Conservation (phyloP, 495 filamentous ascomycete species). For the Immersiella caudata region DNA sequence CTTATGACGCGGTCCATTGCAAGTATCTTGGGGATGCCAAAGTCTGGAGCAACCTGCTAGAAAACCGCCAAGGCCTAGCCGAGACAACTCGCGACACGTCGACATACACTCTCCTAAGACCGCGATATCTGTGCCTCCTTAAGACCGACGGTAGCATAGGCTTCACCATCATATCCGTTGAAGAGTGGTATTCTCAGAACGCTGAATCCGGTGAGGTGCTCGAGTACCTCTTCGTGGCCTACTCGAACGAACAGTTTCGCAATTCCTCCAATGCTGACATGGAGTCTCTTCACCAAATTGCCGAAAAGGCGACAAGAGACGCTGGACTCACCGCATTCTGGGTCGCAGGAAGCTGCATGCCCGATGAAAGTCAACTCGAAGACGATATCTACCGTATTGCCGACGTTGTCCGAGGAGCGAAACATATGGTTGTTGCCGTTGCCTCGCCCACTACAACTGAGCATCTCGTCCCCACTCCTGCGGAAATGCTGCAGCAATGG, state of each 20-base stretch:
- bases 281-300: conserved; percentile 14
- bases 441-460: neutral
- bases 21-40: conserved; percentile 21
- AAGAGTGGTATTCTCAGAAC: conserved; percentile 14
- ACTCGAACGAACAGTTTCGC: conserved; percentile 22
- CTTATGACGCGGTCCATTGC: conserved; percentile 15
- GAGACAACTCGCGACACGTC: neutral
- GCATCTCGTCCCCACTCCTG: neutral
- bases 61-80: conserved; percentile 3
- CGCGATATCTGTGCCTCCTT: conserved; percentile 24
- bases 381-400: conserved; percentile 26
- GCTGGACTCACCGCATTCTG: conserved; percentile 21
- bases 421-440: conserved; percentile 16
- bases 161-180: conserved; percentile 3
- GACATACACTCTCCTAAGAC: conserved; percentile 17
- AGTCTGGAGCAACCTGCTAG: conserved; percentile 24
- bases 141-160: neutral
- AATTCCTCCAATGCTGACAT: conserved; percentile 10
- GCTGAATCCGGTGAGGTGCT: neutral
- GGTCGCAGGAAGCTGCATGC: neutral
- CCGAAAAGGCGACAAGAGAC: conserved; percentile 13
- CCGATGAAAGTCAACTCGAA: neutral
- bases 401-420: conserved; percentile 24
- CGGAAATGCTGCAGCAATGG: neutral
- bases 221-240: conserved; percentile 23